phyloP scores from a whole-genome alignment of 2,329 filamentous ascomycete species.

The Monosporascus ibericus region DNA sequence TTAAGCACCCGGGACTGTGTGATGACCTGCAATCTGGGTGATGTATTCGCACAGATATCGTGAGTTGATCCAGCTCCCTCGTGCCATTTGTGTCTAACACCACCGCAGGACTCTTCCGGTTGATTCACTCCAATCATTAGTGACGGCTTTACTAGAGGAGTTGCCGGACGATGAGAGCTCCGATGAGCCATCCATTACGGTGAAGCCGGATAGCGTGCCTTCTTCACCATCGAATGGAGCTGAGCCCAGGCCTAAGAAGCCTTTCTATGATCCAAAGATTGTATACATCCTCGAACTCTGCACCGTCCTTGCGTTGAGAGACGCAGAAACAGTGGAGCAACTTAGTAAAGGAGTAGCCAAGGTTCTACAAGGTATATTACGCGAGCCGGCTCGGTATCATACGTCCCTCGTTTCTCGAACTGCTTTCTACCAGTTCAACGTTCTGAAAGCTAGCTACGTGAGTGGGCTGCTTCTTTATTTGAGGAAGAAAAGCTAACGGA shows the following conservation, averaged over 20 bases:
- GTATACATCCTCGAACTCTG: slow-evolving; percentile 90
- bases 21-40: slow-evolving; percentile 77
- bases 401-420: slow-evolving; percentile 77
- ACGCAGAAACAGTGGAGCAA: slow-evolving; percentile 63
- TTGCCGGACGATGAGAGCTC: slow-evolving; percentile 77
- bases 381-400: slow-evolving; percentile 74
- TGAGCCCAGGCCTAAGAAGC: slow-evolving; percentile 45
- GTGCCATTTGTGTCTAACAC: slow-evolving; percentile 8
- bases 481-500: slow-evolving; percentile 17
- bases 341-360: slow-evolving; percentile 78
- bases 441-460: slow-evolving; percentile 82
- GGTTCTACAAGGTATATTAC: slow-evolving; percentile 72
- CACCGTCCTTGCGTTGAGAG: slow-evolving; percentile 72
- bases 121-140: slow-evolving; percentile 52
- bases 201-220: slow-evolving; percentile 77
- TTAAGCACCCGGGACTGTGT: slow-evolving; percentile 92
- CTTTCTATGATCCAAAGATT: slow-evolving; percentile 76
- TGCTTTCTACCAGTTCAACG: slow-evolving; percentile 77
- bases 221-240: slow-evolving; percentile 55
- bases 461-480: slow-evolving; percentile 27
- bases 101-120: slow-evolving; percentile 52
- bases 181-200: slow-evolving; percentile 69
- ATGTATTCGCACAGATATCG: slow-evolving; percentile 78
- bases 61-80: slow-evolving; percentile 36
- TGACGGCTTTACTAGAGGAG: slow-evolving; percentile 70